Evolutionary conservation across 805 yeast species (phyloP).

Genomic region (Brettanomyces sp.): DNA sequence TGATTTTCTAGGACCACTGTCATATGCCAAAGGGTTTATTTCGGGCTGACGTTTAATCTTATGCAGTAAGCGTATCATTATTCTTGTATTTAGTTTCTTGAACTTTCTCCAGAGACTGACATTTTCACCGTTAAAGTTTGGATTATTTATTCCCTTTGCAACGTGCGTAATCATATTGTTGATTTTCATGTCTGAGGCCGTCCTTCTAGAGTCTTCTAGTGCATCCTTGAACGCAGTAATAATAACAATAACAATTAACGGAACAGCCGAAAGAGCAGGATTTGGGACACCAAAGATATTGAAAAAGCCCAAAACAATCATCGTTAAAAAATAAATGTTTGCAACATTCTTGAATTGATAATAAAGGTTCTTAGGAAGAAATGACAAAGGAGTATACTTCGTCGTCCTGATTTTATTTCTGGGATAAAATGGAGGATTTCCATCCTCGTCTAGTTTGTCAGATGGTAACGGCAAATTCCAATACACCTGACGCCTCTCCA

Average conservation of each 20-base stretch:
- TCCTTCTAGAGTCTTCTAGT: slow-evolving; percentile 71
- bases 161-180: slow-evolving; percentile 69
- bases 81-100: slow-evolving; percentile 35
- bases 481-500: slow-evolving; percentile 37
- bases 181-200: slow-evolving; percentile 60
- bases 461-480: slow-evolving; percentile 56
- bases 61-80: slow-evolving; percentile 9
- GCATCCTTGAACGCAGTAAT: slow-evolving; percentile 77
- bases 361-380: slow-evolving; percentile 74
- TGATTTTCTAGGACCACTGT: slow-evolving; percentile 16
- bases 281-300: slow-evolving; percentile 72
- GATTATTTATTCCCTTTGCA: slow-evolving; percentile 43
- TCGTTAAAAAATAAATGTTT: slow-evolving; percentile 72
- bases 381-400: slow-evolving; percentile 84
- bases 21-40: slow-evolving; percentile 19
- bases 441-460: slow-evolving; percentile 41
- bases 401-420: slow-evolving; percentile 93
- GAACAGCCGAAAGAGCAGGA: slow-evolving; percentile 69
- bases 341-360: slow-evolving; percentile 86
- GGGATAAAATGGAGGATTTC: slow-evolving; percentile 55
- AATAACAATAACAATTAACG: slow-evolving; percentile 66
- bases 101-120: slow-evolving; percentile 61
- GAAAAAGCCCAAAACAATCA: slow-evolving; percentile 74
- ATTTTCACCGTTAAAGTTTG: slow-evolving; percentile 54
- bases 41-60: slow-evolving; percentile 14